Percentiles rank a stretch among this genome's conserved stretches.
phyloP scores from a whole-genome alignment of 192 early-diverging fungal species.

The Backusella tuberculispora region DNA sequence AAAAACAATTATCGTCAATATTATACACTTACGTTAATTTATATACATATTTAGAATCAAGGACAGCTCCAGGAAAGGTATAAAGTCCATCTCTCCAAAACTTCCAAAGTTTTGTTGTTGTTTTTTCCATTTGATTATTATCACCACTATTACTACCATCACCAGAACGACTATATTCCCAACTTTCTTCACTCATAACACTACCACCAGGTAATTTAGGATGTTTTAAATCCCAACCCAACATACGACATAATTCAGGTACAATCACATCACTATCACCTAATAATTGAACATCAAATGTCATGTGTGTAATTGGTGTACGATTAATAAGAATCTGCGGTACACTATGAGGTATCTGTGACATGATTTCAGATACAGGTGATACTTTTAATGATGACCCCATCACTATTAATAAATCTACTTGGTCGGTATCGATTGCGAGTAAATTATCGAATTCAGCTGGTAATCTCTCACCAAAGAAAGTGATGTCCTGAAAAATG shows the following conservation, averaged over 20 bases:
- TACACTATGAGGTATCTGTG: slow-evolving; percentile 76
- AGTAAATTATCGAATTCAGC: slow-evolving; percentile 77
- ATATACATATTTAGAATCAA: slow-evolving; percentile 31
- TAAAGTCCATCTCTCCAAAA: slow-evolving; percentile 41
- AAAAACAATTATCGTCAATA: neutral
- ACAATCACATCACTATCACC: slow-evolving; percentile 89
- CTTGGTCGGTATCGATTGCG: slow-evolving; percentile 69
- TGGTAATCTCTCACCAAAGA: slow-evolving; percentile 95
- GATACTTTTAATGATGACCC: slow-evolving; percentile 95
- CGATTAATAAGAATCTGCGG: slow-evolving; percentile 94
- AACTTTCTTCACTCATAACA: slow-evolving; percentile 43
- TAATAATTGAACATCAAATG: slow-evolving; percentile 88
- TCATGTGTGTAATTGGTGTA: slow-evolving; percentile 82
- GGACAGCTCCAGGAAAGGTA: slow-evolving; percentile 54
- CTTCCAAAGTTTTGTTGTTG: slow-evolving; percentile 14
- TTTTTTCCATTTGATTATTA: neutral
- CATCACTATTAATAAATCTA: slow-evolving; percentile 93
- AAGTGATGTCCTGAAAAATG: slow-evolving; percentile 76
- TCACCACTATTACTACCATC: too few relatives aligned
- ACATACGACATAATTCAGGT: slow-evolving; percentile 69
- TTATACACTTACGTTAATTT: slow-evolving; percentile 18
- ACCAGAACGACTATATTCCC: neutral
- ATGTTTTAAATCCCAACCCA: slow-evolving; percentile 78
- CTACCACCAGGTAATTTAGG: slow-evolving; percentile 64
- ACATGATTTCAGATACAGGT: slow-evolving; percentile 91